Percentiles rank a stretch among this genome's conserved stretches.
These are phyloP conservation scores for Mimosa bimucronata DNA, from an alignment of 306 rosid genomes.

Conservation along the genomic window DNA sequence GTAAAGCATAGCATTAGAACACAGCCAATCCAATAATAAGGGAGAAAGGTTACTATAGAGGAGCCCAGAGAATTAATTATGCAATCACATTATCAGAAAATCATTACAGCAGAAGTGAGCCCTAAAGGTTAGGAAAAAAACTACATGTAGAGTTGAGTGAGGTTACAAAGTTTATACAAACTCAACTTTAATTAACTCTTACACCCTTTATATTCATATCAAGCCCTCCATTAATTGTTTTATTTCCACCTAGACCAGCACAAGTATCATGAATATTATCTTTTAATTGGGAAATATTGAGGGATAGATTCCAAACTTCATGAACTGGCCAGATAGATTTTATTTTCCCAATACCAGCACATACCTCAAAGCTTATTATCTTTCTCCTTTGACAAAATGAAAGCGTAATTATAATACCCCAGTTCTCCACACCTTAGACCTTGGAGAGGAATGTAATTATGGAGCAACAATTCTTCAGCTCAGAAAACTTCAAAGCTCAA, in stretches of 20 bases:
- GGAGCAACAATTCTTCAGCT: not conserved
- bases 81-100: not conserved
- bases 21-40: conserved; percentile 1
- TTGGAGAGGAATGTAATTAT: not conserved
- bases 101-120: not conserved
- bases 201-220: not conserved
- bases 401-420: not conserved
- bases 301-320: not conserved
- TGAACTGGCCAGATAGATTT: not conserved
- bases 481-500: not conserved
- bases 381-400: not conserved
- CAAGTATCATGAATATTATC: not conserved
- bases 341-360: not conserved
- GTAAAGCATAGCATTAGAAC: conserved; percentile 21
- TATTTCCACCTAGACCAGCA: not conserved
- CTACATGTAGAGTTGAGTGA: not conserved
- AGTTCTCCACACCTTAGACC: conserved; percentile 2
- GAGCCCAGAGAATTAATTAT: not conserved
- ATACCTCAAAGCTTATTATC: not conserved
- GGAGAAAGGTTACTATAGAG: not conserved
- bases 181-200: not conserved
- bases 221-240: not conserved
- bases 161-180: not conserved
- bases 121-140: not conserved
- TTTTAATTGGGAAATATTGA: not conserved